phyloP scores from a whole-genome alignment of 1,284 basidiomycete genomes.

The Leccinum subrobustum region DNA sequence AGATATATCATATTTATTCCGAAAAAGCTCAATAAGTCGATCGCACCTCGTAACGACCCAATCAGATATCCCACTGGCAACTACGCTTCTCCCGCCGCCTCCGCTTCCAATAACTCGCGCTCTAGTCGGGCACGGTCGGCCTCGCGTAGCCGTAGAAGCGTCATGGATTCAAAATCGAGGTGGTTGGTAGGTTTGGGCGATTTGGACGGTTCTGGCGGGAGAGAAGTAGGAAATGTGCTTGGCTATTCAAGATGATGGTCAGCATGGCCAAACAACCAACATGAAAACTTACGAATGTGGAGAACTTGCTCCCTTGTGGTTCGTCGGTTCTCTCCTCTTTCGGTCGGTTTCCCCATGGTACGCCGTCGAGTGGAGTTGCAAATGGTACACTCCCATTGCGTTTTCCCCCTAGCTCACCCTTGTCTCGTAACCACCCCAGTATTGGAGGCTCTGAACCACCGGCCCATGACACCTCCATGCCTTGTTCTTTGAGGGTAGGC shows the following conservation, averaged over 20 bases:
- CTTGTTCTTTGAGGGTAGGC: conserved; percentile 30
- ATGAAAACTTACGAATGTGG: conserved; percentile 30
- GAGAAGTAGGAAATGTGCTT: conserved; percentile 19
- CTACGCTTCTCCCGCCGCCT: conserved; percentile 38
- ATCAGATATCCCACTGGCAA: not conserved
- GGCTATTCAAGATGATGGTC: conserved; percentile 17
- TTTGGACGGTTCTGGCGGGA: conserved; percentile 26
- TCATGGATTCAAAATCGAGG: conserved; percentile 75
- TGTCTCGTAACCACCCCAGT: conserved; percentile 72
- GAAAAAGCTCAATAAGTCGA: conserved; percentile 5
- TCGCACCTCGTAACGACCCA: conserved; percentile 13
- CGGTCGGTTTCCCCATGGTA: not conserved
- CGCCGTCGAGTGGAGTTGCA: not conserved
- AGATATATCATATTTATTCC: conserved; percentile 13
- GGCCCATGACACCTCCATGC: conserved; percentile 66
- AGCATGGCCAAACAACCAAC: not conserved
- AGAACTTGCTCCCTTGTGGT: conserved; percentile 21
- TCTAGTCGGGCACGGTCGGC: conserved; percentile 76
- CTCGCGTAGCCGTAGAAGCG: conserved; percentile 78
- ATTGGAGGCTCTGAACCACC: conserved; percentile 73
- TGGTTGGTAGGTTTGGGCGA: conserved; percentile 27
- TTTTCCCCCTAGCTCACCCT: conserved; percentile 53
- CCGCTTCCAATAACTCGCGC: conserved; percentile 70
- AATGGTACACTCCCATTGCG: not conserved
- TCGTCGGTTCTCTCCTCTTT: conserved; percentile 1